Evolutionary conservation across 306 rosid species (phyloP).

Genomic region (Quercus dentata): DNA sequence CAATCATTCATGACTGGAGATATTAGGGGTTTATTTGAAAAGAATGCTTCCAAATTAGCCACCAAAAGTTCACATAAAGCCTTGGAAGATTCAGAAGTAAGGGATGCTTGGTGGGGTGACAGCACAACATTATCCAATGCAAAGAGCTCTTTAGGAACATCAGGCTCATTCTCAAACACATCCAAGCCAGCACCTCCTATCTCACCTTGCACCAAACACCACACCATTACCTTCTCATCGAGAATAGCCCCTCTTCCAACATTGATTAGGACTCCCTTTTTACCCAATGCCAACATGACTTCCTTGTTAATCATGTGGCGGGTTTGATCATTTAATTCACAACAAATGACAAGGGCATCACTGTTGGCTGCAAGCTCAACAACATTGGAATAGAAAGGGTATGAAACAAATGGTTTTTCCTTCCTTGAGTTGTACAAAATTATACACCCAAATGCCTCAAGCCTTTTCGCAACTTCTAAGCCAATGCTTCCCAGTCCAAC

Average conservation of each 20-base stretch:
- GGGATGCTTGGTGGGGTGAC: conserved; percentile 39
- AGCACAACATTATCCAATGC: conserved; percentile 49
- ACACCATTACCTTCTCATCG: conserved; percentile 51
- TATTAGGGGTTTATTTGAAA: too few species aligned
- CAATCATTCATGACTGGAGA: too few species aligned
- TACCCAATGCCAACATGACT: conserved; percentile 41
- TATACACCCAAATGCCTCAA: conserved; percentile 42
- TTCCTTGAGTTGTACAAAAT: conserved; percentile 32
- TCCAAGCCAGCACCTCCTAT: conserved; percentile 55
- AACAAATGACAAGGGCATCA: conserved; percentile 40
- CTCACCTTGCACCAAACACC: conserved; percentile 30
- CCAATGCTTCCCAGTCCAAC: conserved; percentile 26
- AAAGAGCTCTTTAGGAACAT: conserved; percentile 30
- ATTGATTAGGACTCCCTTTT: conserved; percentile 45
- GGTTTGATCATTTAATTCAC: conserved; percentile 40
- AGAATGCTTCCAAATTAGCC: too few species aligned
- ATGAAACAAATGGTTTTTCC: conserved; percentile 18
- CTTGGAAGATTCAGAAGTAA: conserved; percentile 15
- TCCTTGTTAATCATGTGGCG: conserved; percentile 34
- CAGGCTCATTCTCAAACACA: conserved; percentile 61
- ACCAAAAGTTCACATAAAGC: too few species aligned
- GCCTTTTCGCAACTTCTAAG: conserved; percentile 39
- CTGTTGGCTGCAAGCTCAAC: conserved; percentile 42
- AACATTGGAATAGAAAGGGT: conserved; percentile 41
- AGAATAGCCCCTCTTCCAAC: conserved; percentile 46